Conservation (phyloP, 2,329 filamentous ascomycete genomes). For the Cladosporium colombiae region DNA sequence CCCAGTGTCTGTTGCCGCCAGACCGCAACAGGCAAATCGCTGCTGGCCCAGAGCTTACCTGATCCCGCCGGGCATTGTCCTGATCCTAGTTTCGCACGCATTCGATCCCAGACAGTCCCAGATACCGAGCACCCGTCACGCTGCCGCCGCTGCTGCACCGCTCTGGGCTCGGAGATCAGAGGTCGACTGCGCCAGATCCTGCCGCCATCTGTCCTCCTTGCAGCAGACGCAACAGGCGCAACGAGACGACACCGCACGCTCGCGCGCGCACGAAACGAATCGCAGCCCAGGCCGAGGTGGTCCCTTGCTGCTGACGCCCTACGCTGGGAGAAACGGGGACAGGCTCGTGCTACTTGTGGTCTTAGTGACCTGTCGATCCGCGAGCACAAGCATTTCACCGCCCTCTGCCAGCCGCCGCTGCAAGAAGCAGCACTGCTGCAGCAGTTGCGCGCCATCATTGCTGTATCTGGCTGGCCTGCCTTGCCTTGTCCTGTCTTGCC, state of each 20-base stretch:
- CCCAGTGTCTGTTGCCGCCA: conserved; percentile 12
- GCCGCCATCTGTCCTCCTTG: conserved; percentile 3
- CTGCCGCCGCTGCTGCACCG: neutral
- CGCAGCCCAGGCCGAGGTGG: conserved; percentile 2
- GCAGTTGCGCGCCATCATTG: neutral
- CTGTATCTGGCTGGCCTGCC: neutral
- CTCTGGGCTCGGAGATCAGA: conserved; percentile 1
- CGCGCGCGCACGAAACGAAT: neutral
- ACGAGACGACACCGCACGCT: neutral
- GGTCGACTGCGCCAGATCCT: neutral
- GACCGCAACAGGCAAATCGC: conserved; percentile 6
- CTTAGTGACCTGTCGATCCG: conserved; percentile 8
- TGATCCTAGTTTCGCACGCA: conserved; percentile 15
- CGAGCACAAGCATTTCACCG: conserved; percentile 16
- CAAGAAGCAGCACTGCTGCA: neutral
- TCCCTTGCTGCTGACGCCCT: conserved; percentile 9
- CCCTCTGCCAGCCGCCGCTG: conserved; percentile 8
- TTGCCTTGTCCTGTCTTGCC: neutral
- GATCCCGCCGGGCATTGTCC: neutral
- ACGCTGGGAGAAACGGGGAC: conserved; percentile 9
- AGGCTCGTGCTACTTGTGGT: conserved; percentile 9
- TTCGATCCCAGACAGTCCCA: neutral
- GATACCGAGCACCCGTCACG: conserved; percentile 15
- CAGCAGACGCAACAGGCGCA: neutral
- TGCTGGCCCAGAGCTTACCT: conserved; percentile 8